phyloP scores from a whole-genome alignment of 2,329 filamentous ascomycete genomes.

The Aspergillus brasiliensis region DNA sequence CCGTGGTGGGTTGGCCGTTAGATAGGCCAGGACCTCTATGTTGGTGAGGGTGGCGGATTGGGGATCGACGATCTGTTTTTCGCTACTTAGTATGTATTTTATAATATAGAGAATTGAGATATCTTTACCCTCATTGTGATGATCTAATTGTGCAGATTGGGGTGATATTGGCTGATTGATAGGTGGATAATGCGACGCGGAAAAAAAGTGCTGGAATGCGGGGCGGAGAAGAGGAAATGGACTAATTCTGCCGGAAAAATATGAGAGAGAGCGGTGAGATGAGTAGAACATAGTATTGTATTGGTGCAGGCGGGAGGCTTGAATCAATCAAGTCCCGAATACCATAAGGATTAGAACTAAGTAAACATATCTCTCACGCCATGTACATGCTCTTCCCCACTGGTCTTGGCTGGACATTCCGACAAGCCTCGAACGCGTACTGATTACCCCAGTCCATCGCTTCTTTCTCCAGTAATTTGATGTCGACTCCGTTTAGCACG shows the following conservation, averaged over 20 bases:
- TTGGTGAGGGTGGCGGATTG: constrained; percentile 49
- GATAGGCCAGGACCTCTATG: constrained; percentile 46
- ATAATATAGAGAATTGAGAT: neutral
- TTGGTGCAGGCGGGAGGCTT: neutral
- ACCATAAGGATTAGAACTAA: neutral
- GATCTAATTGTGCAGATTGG: neutral
- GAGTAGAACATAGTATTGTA: neutral
- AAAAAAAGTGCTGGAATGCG: constrained; percentile 14
- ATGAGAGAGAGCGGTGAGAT: neutral
- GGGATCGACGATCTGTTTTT: constrained; percentile 45
- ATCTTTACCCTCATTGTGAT: constrained; percentile 28
- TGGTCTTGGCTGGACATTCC: constrained; percentile 23
- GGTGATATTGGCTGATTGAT: neutral
- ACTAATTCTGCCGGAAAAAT: neutral
- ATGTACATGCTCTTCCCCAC: constrained; percentile 6
- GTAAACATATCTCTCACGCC: neutral
- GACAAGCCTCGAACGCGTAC: constrained; percentile 15
- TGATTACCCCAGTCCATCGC: constrained; percentile 25
- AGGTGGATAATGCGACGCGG: neutral
- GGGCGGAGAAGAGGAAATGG: constrained; percentile 7
- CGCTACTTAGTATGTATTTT: neutral
- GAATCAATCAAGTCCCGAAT: neutral
- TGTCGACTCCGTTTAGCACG: constrained; percentile 5
- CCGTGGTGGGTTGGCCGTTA: constrained; percentile 45
- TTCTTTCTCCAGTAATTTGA: constrained; percentile 21